Conservation (phyloP, 2,329 filamentous ascomycete genomes). For the Arthrobotrys entomopaga region DNA sequence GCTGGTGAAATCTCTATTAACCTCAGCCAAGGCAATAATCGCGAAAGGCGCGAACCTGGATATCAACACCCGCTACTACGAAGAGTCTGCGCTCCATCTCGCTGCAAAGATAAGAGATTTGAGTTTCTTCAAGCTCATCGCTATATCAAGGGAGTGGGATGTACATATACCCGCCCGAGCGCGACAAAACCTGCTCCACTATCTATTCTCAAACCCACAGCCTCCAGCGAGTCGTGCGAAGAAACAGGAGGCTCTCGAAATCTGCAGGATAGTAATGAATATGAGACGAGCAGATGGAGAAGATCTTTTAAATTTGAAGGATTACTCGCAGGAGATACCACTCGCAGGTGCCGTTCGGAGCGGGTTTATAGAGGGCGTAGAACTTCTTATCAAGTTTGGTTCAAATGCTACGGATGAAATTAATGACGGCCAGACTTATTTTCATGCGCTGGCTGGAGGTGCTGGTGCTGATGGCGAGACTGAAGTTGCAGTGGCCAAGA, state of each 20-base stretch:
- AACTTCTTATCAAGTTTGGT: slow-evolving; percentile 13
- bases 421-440: slow-evolving; percentile 5
- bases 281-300: slow-evolving; percentile 9
- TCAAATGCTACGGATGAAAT: slow-evolving; percentile 25
- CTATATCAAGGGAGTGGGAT: slow-evolving; percentile 27
- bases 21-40: slow-evolving; percentile 17
- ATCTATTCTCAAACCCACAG: background rate
- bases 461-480: background rate
- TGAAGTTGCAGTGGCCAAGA: background rate
- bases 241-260: slow-evolving; percentile 12
- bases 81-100: background rate
- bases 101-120: slow-evolving; percentile 20
- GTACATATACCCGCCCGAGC: background rate
- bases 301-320: slow-evolving; percentile 18
- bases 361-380: slow-evolving; percentile 23
- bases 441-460: slow-evolving; percentile 1
- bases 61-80: background rate
- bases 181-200: slow-evolving; percentile 13
- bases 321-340: slow-evolving; percentile 2
- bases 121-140: slow-evolving; percentile 25
- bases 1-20: background rate
- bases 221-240: background rate
- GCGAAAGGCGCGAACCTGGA: slow-evolving; percentile 4
- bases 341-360: slow-evolving; percentile 13
- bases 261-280: slow-evolving; percentile 22